These are phyloP conservation scores for Melastoma candidum DNA, from an alignment of 441 rosid genomes.

Conservation along the genomic window DNA sequence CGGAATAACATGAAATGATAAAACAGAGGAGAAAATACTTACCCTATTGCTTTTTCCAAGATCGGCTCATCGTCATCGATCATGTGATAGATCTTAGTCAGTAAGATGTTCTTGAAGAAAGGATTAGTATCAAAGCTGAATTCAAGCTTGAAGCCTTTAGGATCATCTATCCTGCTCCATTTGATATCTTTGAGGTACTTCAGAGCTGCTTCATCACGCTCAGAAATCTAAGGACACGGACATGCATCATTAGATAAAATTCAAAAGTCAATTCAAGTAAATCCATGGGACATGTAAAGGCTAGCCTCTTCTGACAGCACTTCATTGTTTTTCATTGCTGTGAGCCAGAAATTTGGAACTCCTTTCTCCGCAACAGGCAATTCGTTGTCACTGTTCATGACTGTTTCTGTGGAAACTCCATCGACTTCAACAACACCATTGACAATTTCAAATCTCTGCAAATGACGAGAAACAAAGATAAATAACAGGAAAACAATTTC, in stretches of 20 bases:
- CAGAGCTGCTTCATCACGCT: constrained; percentile 91
- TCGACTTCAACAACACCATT: constrained; percentile 61
- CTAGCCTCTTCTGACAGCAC: constrained; percentile 70
- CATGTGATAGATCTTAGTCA: constrained; percentile 13
- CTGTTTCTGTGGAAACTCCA: constrained; percentile 33
- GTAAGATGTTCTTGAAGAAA: constrained; percentile 9
- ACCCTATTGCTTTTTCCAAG: constrained; percentile 13
- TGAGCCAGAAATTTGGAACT: constrained; percentile 87
- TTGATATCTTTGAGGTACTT: constrained; percentile 40
- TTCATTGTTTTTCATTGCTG: constrained; percentile 82
- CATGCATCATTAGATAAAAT: not conserved
- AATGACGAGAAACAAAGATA: too few relatives aligned
- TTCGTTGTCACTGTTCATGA: constrained; percentile 38
- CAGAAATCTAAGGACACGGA: constrained; percentile 41
- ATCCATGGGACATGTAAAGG: not conserved
- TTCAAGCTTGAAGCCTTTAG: constrained; percentile 11
- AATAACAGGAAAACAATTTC: too few relatives aligned
- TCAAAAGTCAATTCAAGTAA: not conserved
- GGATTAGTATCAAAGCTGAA: constrained; percentile 11
- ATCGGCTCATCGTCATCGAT: constrained; percentile 23
- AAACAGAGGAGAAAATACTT: not conserved
- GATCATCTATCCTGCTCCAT: constrained; percentile 8
- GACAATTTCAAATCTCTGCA: constrained; percentile 72
- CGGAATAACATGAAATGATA: too few relatives aligned
- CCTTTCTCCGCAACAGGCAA: constrained; percentile 55